Evolutionary conservation across 1,284 basidiomycete species (phyloP), one percentile per base, ranked within the genome.

Genomic region (Naganishia albida): DNA sequence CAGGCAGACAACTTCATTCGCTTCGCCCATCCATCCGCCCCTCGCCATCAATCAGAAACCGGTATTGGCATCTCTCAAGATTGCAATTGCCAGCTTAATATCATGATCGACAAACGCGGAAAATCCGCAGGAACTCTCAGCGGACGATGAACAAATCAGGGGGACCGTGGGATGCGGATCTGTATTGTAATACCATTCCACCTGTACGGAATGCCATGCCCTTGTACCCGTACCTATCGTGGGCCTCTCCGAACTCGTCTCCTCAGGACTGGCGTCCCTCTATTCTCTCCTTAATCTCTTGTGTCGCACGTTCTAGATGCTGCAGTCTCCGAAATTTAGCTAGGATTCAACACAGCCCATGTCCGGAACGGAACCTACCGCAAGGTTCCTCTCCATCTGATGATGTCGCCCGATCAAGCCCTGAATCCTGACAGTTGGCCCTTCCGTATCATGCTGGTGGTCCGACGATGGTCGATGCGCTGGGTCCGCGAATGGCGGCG

Each of bases 361-460:
- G 26, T 12, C 6, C n/a, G 2, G 28, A 38, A 12, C 15, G 13
- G 20, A 26, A 60, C 57, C 26, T 28, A 60, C 57, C 26, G 44
- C 46, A 30, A 60, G 57, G n/a, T 49, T 60, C 38, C 38, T 40
- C n/a, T 60, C 48, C 46, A 60, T 60, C 38, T 38, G 57, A 13
- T 60, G 28, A 40, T 60, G 57, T 20, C 40, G 57, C 26, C 46
- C 57, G 2, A 40, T 34, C 46, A 60, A 23, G n/a, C 46, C 46
- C 23, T 38, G 38, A 46, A 60, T 60, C 34, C 34, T 34, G 34
- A 34, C 34, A 4, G 34, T 34, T 10, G 34, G 34, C 6, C 34
- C 34, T 4, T 34, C 34, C 34, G 10, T 34, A 34, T 34, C 34
- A 34, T 4, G 10, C 34, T 34, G 34, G 34, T 34, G 34, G 34